A percentile compares a stretch with the other conserved stretches of the same genome.
These are phyloP conservation scores for Cardamine resedifolia DNA, from an alignment of 345 rosid species.

Conservation along the genomic window DNA sequence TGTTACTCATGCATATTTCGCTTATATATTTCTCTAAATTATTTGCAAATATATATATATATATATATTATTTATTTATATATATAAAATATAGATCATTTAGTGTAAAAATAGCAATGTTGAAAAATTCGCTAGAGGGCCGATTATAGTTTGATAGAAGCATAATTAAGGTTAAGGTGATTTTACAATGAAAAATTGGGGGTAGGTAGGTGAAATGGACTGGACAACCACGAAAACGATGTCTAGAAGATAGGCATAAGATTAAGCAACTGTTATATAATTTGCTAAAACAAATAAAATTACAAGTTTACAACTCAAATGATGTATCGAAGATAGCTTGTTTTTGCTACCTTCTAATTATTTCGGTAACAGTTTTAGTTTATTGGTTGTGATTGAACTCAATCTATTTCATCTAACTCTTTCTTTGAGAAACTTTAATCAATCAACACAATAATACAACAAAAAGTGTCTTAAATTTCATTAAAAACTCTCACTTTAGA, in stretches of 20 bases:
- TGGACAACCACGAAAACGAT: slow-evolving; percentile 25
- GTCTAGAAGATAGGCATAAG: not conserved
- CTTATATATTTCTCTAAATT: not conserved
- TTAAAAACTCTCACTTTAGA: not conserved
- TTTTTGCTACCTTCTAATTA: no score
- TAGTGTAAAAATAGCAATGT: not conserved
- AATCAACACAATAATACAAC: not conserved
- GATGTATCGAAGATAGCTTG: no score
- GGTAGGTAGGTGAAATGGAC: slow-evolving; percentile 28
- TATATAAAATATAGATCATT: not conserved
- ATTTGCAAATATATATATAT: not conserved
- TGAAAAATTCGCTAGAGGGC: no score
- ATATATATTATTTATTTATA: no score
- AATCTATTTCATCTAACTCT: no score
- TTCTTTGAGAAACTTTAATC: not conserved
- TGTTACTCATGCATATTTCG: not conserved
- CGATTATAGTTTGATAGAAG: no score
- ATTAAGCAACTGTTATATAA: slow-evolving; percentile 11
- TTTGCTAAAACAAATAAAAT: not conserved
- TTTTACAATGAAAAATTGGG: no score
- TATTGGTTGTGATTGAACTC: no score
- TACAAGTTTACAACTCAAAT: no score
- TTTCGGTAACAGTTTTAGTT: no score
- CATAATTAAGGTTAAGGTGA: no score
- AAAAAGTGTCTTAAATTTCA: not conserved